A percentile compares a stretch with the other conserved stretches of the same genome.
phyloP scores from a whole-genome alignment of 2,329 filamentous ascomycete species.

The Daldinia eschscholtzii region DNA sequence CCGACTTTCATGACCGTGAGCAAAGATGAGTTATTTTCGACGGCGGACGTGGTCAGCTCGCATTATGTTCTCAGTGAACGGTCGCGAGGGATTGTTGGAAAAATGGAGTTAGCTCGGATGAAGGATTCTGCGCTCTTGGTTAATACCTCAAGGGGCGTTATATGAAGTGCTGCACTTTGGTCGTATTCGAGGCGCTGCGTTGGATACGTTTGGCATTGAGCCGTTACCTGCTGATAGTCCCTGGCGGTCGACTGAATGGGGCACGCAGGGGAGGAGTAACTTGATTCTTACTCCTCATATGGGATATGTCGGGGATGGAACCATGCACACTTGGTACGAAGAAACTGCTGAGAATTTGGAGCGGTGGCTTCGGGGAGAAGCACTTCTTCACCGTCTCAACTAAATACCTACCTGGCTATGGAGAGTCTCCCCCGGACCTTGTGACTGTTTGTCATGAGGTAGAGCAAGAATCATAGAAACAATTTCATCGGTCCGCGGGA shows the following conservation, averaged over 20 bases:
- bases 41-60: constrained; percentile 74
- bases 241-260: constrained; percentile 77
- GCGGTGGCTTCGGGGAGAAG: constrained; percentile 57
- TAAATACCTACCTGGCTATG: background rate
- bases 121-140: constrained; percentile 72
- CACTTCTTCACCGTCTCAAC: constrained; percentile 36
- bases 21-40: constrained; percentile 72
- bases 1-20: constrained; percentile 67
- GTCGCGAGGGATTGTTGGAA: constrained; percentile 70
- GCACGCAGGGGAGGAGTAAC: constrained; percentile 67
- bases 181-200: constrained; percentile 72
- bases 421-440: background rate
- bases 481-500: too few species aligned
- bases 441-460: background rate
- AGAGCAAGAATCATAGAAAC: too few species aligned
- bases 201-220: constrained; percentile 82
- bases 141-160: constrained; percentile 77
- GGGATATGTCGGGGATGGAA: constrained; percentile 78
- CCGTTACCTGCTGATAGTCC: constrained; percentile 74
- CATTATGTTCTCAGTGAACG: constrained; percentile 76
- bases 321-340: constrained; percentile 74
- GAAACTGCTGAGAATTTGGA: constrained; percentile 74
- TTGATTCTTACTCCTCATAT: constrained; percentile 79
- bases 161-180: constrained; percentile 69
- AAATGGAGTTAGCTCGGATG: constrained; percentile 70